Conservation (phyloP, 495 filamentous ascomycete species). For the Hypoxylon trugodes region DNA sequence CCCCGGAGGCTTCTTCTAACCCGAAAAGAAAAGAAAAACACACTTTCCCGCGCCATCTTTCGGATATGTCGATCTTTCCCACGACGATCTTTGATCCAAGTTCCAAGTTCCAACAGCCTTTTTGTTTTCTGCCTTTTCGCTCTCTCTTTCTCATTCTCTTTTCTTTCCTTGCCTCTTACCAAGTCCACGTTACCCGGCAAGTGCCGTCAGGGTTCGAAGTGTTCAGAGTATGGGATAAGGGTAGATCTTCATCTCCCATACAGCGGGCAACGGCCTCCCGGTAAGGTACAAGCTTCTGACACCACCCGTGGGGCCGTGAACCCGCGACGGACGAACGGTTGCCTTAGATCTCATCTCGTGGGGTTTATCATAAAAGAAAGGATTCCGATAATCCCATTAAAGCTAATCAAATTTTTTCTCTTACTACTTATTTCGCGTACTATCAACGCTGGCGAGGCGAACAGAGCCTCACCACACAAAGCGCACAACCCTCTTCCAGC, state of each 20-base stretch:
- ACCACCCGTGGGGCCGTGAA: slow-evolving; percentile 26
- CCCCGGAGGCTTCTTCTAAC: no score
- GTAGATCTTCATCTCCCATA: slow-evolving; percentile 38
- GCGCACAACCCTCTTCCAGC: not conserved
- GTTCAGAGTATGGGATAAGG: slow-evolving; percentile 11
- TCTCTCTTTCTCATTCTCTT: not conserved
- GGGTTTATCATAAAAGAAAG: slow-evolving; percentile 27
- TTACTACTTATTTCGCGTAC: not conserved
- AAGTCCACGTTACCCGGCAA: slow-evolving; percentile 23
- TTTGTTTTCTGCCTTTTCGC: not conserved
- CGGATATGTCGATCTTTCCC: slow-evolving; percentile 37
- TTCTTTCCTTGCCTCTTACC: not conserved
- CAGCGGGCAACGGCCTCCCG: slow-evolving; percentile 18
- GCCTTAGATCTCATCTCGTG: slow-evolving; percentile 30
- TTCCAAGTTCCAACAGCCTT: slow-evolving; percentile 19
- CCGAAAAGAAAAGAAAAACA: slow-evolving; percentile 22
- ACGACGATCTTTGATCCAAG: slow-evolving; percentile 33
- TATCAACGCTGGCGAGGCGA: slow-evolving; percentile 13
- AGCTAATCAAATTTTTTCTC: not conserved
- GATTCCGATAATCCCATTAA: slow-evolving; percentile 22
- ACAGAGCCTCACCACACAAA: slow-evolving; percentile 8
- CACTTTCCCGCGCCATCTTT: slow-evolving; percentile 32
- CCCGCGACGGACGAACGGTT: slow-evolving; percentile 23
- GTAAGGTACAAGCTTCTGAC: slow-evolving; percentile 20
- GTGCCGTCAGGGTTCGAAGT: slow-evolving; percentile 30